Percentiles rank a stretch among this genome's conserved stretches.
Evolutionary conservation across 129 eudicot genomes (phyloP).

Genomic region (Flaveria robusta): DNA sequence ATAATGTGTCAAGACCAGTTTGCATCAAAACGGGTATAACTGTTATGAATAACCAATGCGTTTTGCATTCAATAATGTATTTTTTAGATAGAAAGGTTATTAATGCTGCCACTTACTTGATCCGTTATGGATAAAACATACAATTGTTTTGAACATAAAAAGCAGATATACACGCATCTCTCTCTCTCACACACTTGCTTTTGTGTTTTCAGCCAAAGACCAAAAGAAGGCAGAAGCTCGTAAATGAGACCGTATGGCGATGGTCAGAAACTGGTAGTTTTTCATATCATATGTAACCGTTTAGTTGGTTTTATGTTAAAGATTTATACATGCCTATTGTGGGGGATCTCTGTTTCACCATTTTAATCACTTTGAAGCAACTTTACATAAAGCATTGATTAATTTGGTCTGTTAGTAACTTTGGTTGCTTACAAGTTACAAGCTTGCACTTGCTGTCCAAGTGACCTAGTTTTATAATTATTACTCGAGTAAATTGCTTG

Average conservation of each 20-base stretch:
- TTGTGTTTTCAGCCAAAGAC: conserved; percentile 65
- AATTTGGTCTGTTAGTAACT: neutral
- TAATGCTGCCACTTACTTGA: no score
- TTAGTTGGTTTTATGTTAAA: conserved; percentile 34
- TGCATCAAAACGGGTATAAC: neutral
- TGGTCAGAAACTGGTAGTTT: conserved; percentile 30
- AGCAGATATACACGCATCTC: neutral
- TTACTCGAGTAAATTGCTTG: no score
- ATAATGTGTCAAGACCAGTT: neutral
- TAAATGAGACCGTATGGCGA: conserved; percentile 38
- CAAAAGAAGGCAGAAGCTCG: conserved; percentile 83
- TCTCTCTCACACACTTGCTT: conserved; percentile 7
- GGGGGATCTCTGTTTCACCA: conserved; percentile 21
- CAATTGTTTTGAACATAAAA: neutral
- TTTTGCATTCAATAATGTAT: neutral
- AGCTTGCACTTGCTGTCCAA: neutral
- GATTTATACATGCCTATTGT: conserved; percentile 26
- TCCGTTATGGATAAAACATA: neutral
- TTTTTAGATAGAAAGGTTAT: neutral
- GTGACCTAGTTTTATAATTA: neutral
- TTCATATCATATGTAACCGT: conserved; percentile 19
- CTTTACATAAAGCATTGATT: conserved; percentile 1
- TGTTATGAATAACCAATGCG: neutral
- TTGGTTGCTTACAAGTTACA: neutral
- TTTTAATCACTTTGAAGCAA: conserved; percentile 14